Evolutionary conservation across 306 rosid species (phyloP), one percentile per base, ranked within the genome.

Genomic region (Comarum palustre): DNA sequence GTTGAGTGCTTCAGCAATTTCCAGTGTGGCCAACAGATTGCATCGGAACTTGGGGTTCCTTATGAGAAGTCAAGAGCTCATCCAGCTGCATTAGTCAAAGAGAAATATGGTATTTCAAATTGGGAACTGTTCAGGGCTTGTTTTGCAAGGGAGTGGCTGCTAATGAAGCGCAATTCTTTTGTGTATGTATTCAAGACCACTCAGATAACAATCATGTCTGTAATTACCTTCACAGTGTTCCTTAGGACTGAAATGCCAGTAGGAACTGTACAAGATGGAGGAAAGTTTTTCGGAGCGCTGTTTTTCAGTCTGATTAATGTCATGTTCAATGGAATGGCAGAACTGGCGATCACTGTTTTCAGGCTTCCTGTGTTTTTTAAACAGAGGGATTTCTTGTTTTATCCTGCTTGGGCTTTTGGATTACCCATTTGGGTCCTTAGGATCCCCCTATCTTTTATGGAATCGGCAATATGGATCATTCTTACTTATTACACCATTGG

Each of bases 241-340:
- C 61, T 88, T 2, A 83, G 95, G 68, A 88, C 89, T 24, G 52
- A 83, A 83, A 92, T 90, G 96, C 27, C 77, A 12, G 76, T 82
- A n/a, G 78, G 97, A 4, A 80, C 50, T 25, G 79, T 72, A 55
- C 19, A 24, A 46, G 91, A 72, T 24, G 91, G 91, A 66, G 71
- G 71, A 17, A 90, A 88, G 48, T 90, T 81, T 82, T 67, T 50
- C 8, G 98, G 98, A 38, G 98, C 91, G n/a, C 10, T 92, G 24
- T 92, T 90, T 77, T 90, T 88, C 42, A 76, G 86, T 69, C 77
- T 90, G 6, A 12, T 75, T 22, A 90, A 88, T 83, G 72, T 90
- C 48, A 85, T 92, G 92, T 92, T 92, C 72, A 92, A 90, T 84
- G 98, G 98, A 15, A 48, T 84, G 79, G 78, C 96, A 43, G 98